Conservation (phyloP, 2,329 filamentous ascomycete species). For the Penicillium sp. region DNA sequence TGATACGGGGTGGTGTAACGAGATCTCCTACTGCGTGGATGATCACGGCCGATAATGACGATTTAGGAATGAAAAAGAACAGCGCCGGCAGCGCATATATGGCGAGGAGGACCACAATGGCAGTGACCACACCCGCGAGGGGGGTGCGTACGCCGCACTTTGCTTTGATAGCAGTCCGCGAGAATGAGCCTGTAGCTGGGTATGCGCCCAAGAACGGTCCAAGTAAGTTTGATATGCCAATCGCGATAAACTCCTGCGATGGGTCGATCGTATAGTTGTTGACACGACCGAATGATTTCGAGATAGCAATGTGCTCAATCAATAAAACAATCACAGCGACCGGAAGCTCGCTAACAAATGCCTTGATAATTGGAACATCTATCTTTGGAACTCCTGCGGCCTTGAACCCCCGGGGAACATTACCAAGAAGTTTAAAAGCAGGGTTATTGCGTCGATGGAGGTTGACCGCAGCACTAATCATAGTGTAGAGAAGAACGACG, state of each 20-base stretch:
- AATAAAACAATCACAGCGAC: slow-evolving; percentile 77
- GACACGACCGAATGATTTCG: slow-evolving; percentile 83
- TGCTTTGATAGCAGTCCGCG: slow-evolving; percentile 83
- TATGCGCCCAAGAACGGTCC: slow-evolving; percentile 84
- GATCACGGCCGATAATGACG: slow-evolving; percentile 72
- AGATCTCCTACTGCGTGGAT: slow-evolving; percentile 88
- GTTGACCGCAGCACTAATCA: slow-evolving; percentile 78
- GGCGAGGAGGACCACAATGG: slow-evolving; percentile 69
- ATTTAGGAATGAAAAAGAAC: slow-evolving; percentile 82
- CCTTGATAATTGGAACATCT: slow-evolving; percentile 54
- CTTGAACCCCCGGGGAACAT: slow-evolving; percentile 73
- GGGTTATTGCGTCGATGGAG: slow-evolving; percentile 53
- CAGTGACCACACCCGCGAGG: slow-evolving; percentile 77
- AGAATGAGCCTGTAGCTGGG: slow-evolving; percentile 85
- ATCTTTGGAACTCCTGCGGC: slow-evolving; percentile 63
- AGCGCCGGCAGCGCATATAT: slow-evolving; percentile 75
- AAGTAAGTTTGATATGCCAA: slow-evolving; percentile 76
- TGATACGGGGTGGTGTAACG: slow-evolving; percentile 73
- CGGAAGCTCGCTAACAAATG: slow-evolving; percentile 64
- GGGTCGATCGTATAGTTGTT: slow-evolving; percentile 92
- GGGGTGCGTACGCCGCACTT: slow-evolving; percentile 87
- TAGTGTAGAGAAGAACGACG: slow-evolving; percentile 76
- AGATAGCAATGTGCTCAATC: slow-evolving; percentile 89
- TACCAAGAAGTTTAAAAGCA: slow-evolving; percentile 62
- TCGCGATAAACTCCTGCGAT: slow-evolving; percentile 89